Evolutionary conservation across 1,284 basidiomycete genomes (phyloP).

Genomic region (Ceratobasidium sp.): DNA sequence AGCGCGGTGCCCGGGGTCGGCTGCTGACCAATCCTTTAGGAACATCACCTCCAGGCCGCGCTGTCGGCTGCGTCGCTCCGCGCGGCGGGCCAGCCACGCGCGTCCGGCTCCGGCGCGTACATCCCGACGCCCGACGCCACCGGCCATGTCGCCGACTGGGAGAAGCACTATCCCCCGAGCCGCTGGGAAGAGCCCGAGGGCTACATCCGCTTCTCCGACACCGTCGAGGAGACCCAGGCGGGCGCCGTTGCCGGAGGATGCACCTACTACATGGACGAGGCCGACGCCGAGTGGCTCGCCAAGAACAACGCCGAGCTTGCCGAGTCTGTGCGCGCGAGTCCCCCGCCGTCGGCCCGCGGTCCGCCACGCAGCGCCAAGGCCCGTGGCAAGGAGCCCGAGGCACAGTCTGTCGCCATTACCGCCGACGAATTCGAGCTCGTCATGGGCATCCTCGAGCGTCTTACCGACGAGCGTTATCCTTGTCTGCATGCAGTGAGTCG

Average conservation of each 20-base stretch:
- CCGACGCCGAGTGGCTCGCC: constrained; percentile 93
- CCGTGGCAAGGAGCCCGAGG: constrained; percentile 81
- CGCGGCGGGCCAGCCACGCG: constrained; percentile 49
- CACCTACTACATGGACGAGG: constrained; percentile 95
- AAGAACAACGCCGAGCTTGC: constrained; percentile 88
- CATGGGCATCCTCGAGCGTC: constrained; percentile 94
- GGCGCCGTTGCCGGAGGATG: constrained; percentile 72
- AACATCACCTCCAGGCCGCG: constrained; percentile 91
- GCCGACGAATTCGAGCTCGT: constrained; percentile 96
- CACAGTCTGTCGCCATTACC: constrained; percentile 65
- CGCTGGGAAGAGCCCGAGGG: constrained; percentile 81
- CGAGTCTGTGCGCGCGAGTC: constrained; percentile 83
- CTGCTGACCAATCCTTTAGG: constrained; percentile 77
- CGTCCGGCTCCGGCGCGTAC: constrained; percentile 61
- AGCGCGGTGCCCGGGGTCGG: constrained; percentile 62
- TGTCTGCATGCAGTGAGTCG: constrained; percentile 87
- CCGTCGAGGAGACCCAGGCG: constrained; percentile 80
- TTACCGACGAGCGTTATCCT: constrained; percentile 89
- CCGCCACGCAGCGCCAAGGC: constrained; percentile 73
- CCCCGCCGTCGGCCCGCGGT: constrained; percentile 63
- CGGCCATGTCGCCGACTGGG: constrained; percentile 79
- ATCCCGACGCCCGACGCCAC: constrained; percentile 94
- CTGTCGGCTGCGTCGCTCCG: constrained; percentile 76
- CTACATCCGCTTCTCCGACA: constrained; percentile 87
- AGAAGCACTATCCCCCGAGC: constrained; percentile 73